Conservation (phyloP, 495 filamentous ascomycete genomes). For the Beverwykella pulmonaria region DNA sequence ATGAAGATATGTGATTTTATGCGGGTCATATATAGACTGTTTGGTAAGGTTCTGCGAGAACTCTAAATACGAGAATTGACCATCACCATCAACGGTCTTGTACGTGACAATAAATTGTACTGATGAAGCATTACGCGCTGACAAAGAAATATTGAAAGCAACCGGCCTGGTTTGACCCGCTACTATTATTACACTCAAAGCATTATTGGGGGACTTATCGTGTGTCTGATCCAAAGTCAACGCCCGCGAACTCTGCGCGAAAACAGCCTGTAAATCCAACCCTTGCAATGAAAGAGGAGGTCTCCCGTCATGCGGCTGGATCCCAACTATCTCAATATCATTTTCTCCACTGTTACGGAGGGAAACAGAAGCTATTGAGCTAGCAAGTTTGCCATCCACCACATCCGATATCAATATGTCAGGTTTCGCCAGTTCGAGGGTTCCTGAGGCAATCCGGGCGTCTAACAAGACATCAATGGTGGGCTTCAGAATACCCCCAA, state of each 20-base stretch:
- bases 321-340: conserved; percentile 46
- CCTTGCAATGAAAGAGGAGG: conserved; percentile 25
- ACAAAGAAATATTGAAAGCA: conserved; percentile 32
- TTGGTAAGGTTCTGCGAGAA: conserved; percentile 31
- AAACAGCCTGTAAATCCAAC: conserved; percentile 10
- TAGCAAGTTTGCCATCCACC: conserved; percentile 51
- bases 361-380: conserved; percentile 52
- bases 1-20: conserved; percentile 61
- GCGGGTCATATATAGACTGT: conserved; percentile 49
- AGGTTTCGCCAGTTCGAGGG: conserved; percentile 38
- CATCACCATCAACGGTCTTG: conserved; percentile 5
- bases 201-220: not conserved
- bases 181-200: conserved; percentile 19
- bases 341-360: conserved; percentile 52
- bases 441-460: conserved; percentile 31
- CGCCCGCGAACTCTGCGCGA: not conserved
- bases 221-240: conserved; percentile 22
- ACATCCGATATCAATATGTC: conserved; percentile 54
- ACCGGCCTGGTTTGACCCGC: conserved; percentile 40
- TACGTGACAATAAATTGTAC: conserved; percentile 26
- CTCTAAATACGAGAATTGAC: conserved; percentile 2
- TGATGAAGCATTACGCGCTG: conserved; percentile 25
- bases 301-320: conserved; percentile 47
- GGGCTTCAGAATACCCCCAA: conserved; percentile 54
- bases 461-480: conserved; percentile 47